Evolutionary conservation across 352 stramenopile genomes (phyloP).

Genomic region (Pythium rhizo-oryzae): DNA sequence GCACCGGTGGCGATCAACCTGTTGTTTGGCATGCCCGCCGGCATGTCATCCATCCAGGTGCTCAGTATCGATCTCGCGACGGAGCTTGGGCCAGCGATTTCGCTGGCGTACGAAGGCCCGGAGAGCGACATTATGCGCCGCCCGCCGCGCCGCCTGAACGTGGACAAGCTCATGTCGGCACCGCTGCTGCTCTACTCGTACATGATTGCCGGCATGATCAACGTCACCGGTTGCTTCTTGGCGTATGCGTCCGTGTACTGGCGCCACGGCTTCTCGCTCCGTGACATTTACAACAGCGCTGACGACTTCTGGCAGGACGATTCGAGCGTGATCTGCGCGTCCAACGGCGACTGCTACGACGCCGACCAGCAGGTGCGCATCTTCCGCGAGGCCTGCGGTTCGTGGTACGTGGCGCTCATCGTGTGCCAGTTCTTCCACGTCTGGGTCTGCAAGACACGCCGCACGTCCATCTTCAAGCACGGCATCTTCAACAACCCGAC

Average conservation of each 20-base stretch:
- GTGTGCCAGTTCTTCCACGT: constrained; percentile 81
- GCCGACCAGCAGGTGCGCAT: constrained; percentile 37
- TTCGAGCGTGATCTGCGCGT: constrained; percentile 31
- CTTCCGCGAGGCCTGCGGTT: constrained; percentile 48
- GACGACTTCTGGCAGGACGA: constrained; percentile 35
- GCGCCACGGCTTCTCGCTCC: constrained; percentile 40
- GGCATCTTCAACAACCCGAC: constrained; percentile 75
- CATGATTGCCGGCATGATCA: constrained; percentile 80
- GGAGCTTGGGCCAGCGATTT: constrained; percentile 90
- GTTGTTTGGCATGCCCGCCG: constrained; percentile 78
- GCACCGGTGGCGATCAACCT: constrained; percentile 66
- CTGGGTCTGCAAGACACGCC: constrained; percentile 85
- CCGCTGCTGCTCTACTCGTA: constrained; percentile 88
- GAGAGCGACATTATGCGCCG: constrained; percentile 83
- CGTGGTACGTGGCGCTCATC: constrained; percentile 73
- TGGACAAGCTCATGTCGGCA: constrained; percentile 77
- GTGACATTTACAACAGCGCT: constrained; percentile 40
- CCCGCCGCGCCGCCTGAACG: constrained; percentile 61
- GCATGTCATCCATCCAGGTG: constrained; percentile 88
- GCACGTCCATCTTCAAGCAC: constrained; percentile 65
- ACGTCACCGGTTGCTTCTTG: constrained; percentile 49
- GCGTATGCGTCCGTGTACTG: constrained; percentile 42
- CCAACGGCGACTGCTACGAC: constrained; percentile 34
- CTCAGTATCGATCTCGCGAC: constrained; percentile 89
- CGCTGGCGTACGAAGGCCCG: constrained; percentile 83